Conservation (phyloP, 139 green algal species). For the Penium margaritaceum region DNA sequence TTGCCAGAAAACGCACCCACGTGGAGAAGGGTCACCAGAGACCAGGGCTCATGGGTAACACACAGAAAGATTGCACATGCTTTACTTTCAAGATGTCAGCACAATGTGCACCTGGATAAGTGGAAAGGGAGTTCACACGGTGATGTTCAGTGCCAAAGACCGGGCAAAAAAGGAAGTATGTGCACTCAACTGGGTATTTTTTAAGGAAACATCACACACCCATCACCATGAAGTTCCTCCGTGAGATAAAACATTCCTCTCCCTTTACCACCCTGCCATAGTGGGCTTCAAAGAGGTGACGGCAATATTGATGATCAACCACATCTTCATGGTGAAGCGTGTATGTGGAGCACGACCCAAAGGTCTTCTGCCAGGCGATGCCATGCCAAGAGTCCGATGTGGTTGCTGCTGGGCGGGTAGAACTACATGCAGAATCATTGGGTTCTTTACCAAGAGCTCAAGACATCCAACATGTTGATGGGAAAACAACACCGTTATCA, state of each 20-base stretch:
- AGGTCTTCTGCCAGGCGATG: conserved; percentile 66
- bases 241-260: conserved; percentile 94
- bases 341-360: conserved; percentile 93
- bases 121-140: conserved; percentile 73
- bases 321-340: conserved; percentile 97
- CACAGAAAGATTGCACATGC: no score
- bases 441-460: conserved; percentile 79
- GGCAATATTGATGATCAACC: conserved; percentile 41
- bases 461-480: conserved; percentile 96
- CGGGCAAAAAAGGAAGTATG: conserved; percentile 66
- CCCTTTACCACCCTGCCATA: conserved; percentile 81
- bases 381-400: conserved; percentile 71
- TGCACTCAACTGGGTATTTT: conserved; percentile 91
- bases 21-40: no score
- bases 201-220: conserved; percentile 82
- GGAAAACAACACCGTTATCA: conserved; percentile 82
- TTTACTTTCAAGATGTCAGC: no score
- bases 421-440: conserved; percentile 85
- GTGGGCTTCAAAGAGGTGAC: conserved; percentile 89
- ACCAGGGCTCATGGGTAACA: no score
- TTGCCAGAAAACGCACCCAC: no score
- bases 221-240: conserved; percentile 86
- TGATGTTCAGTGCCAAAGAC: conserved; percentile 72
- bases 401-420: conserved; percentile 77
- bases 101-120: no score